phyloP scores from a whole-genome alignment of 768 basidiomycete species.

The Mrakia blollopis region DNA sequence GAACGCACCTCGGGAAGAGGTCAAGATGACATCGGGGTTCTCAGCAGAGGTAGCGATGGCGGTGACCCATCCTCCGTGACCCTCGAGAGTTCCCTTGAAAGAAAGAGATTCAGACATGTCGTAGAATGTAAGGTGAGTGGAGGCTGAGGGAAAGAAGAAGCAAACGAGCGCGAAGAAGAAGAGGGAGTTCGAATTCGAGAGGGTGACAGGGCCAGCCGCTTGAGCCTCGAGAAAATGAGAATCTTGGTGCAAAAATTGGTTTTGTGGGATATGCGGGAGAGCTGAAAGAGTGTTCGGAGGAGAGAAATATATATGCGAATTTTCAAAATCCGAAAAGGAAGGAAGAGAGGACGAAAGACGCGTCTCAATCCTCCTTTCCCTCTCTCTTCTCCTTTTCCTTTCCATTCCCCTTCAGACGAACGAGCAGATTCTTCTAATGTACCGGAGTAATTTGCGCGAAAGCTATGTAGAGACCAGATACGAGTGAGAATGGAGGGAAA shows the following conservation, averaged over 20 bases:
- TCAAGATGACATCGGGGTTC: slow-evolving; percentile 98
- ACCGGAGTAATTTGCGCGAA: background rate
- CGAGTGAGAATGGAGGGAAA: background rate
- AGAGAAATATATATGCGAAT: too few species aligned
- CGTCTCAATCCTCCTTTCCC: background rate
- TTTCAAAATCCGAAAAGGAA: too few species aligned
- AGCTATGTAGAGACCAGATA: background rate
- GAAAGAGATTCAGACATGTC: slow-evolving; percentile 76
- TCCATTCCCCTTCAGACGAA: background rate
- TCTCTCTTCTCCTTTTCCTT: background rate
- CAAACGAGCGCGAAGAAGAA: too few species aligned
- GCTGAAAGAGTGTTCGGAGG: too few species aligned
- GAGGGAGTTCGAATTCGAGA: background rate
- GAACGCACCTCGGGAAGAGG: slow-evolving; percentile 84
- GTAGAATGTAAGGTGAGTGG: slow-evolving; percentile 7
- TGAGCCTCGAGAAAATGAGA: background rate
- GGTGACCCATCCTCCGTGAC: slow-evolving; percentile 97
- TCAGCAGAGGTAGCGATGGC: slow-evolving; percentile 97
- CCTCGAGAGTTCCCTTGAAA: slow-evolving; percentile 84
- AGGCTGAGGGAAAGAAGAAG: background rate
- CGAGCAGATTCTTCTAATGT: slow-evolving; percentile 1
- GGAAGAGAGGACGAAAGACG: background rate
- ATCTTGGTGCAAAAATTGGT: too few species aligned
- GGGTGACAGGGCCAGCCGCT: background rate
- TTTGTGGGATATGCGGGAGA: too few species aligned